Base-by-base conservation (phyloP, 139 green algal genomes). In the Chlorella sp. region DNA sequence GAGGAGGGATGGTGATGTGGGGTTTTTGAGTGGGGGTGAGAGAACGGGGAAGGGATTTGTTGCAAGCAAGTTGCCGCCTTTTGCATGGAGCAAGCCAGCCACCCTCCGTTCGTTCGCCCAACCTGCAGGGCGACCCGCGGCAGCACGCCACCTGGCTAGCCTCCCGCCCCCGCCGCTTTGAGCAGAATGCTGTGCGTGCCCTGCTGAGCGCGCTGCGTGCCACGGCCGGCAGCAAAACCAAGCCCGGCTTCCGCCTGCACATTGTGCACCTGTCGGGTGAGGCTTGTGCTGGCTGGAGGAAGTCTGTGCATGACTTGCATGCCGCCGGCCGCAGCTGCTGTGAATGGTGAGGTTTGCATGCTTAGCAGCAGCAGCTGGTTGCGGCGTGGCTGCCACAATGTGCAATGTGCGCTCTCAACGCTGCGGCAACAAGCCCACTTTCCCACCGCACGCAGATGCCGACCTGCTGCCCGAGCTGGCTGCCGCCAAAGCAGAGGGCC, bases 131-230 rank as follows among this genome's bases (percentile, higher is more conserved):
- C 26, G 91, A 98, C 72, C 91, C 91, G 0, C 86, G 84, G 6
- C 74, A 87, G 63, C 95, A 98, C 85, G 62, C 67, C 34, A 97
- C 92, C 3, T 99, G 94, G 83, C 76, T 97, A 83, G 88, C 82
- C 18, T 71, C 81, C 41, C 89, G 97, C 2, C 96, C 96, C 0
- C 84, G 89, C 7, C 80, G 83, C 63, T 98, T 95, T 84, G 96
- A 98, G 76, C 71, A 87, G 28, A 87, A 90, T 36, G 94, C 96
- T 18, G 87, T 97, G 20, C 32, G 78, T 0, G 69, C 90, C 76
- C 89, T 98, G 70, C 76, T 98, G 11, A 67, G 83, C 20, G 78
- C 94, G 70, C 82, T 96, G 85, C 47, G 36, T 11, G n/a, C 62
- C 39, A 64, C 62, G n/a, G 41, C 62, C n/a, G 30, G 20, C 63